Percentiles rank a stretch among this genome's conserved stretches.
These are phyloP conservation scores for Salicornia ramosissima DNA, from an alignment of 148 eudicot species.

Conservation along the genomic window DNA sequence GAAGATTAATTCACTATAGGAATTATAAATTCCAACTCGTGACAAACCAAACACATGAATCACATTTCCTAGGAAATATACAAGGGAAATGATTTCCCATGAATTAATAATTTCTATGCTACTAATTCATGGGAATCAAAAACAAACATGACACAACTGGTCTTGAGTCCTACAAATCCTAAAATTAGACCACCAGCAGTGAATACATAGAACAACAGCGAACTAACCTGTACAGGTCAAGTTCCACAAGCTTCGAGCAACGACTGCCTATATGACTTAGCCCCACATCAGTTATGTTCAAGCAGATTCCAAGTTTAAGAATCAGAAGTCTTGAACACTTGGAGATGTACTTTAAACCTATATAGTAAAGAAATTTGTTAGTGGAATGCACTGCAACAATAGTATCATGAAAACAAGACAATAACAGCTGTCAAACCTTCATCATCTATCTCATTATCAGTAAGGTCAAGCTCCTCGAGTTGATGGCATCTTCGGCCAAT, in stretches of 20 bases:
- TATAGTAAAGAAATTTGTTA: slow-evolving; percentile 11
- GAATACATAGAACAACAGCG: not conserved
- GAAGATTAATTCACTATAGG: too few species aligned
- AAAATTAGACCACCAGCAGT: not conserved
- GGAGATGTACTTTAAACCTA: slow-evolving; percentile 84
- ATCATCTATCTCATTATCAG: slow-evolving; percentile 84
- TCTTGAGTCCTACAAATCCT: not conserved
- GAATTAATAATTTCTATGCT: too few species aligned
- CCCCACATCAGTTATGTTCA: slow-evolving; percentile 72
- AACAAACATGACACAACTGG: not conserved
- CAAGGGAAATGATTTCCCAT: too few species aligned
- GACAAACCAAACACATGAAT: too few species aligned
- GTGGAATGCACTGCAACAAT: not conserved
- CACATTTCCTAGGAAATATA: too few species aligned
- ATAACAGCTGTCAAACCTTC: slow-evolving; percentile 46
- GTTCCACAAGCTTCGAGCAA: slow-evolving; percentile 76
- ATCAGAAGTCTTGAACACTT: slow-evolving; percentile 55
- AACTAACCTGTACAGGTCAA: slow-evolving; percentile 81
- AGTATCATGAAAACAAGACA: not conserved
- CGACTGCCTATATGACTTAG: slow-evolving; percentile 52
- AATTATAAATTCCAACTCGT: too few species aligned
- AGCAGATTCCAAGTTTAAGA: slow-evolving; percentile 81
- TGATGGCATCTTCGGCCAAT: slow-evolving; percentile 69
- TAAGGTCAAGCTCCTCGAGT: slow-evolving; percentile 88
- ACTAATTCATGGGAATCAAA: not conserved